These are phyloP conservation scores for Ceratobasidium sp. DNA, from an alignment of 1,284 basidiomycete species.

Conservation along the genomic window DNA sequence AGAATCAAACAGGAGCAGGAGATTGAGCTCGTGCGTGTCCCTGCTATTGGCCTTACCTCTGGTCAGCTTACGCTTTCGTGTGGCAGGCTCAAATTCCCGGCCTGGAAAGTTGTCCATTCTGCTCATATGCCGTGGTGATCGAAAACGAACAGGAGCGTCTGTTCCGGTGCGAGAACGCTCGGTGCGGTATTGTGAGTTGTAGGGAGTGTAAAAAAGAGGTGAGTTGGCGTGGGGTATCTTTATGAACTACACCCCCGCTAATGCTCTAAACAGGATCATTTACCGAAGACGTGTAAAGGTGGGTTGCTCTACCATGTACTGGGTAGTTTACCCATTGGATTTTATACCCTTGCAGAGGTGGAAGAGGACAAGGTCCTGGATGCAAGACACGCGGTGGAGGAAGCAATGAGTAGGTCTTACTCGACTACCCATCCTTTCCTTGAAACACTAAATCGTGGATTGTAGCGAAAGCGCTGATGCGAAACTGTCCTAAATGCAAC, in stretches of 20 bases:
- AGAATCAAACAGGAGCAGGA: constrained; percentile 77
- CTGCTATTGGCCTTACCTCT: neutral
- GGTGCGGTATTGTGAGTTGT: constrained; percentile 77
- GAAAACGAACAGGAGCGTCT: constrained; percentile 79
- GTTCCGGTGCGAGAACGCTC: constrained; percentile 75
- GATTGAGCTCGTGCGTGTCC: constrained; percentile 64
- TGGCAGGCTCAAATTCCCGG: constrained; percentile 48
- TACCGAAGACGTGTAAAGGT: constrained; percentile 88
- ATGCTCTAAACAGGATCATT: constrained; percentile 65
- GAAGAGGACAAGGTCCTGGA: constrained; percentile 75
- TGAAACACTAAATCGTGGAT: constrained; percentile 30
- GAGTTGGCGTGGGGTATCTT: constrained; percentile 48
- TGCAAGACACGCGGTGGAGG: constrained; percentile 78
- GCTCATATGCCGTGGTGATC: constrained; percentile 81
- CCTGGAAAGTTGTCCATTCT: constrained; percentile 86
- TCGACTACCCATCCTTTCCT: neutral
- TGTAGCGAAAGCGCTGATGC: constrained; percentile 76
- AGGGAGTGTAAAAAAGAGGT: constrained; percentile 75
- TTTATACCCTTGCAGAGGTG: constrained; percentile 58
- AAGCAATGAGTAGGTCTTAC: constrained; percentile 77
- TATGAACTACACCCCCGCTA: neutral
- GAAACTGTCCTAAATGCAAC: constrained; percentile 81
- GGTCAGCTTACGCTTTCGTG: neutral
- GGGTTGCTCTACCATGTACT: constrained; percentile 39
- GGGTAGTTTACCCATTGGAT: neutral